These are phyloP conservation scores for Vaccinium darrowii DNA, from an alignment of 148 eudicot species.

Conservation along the genomic window DNA sequence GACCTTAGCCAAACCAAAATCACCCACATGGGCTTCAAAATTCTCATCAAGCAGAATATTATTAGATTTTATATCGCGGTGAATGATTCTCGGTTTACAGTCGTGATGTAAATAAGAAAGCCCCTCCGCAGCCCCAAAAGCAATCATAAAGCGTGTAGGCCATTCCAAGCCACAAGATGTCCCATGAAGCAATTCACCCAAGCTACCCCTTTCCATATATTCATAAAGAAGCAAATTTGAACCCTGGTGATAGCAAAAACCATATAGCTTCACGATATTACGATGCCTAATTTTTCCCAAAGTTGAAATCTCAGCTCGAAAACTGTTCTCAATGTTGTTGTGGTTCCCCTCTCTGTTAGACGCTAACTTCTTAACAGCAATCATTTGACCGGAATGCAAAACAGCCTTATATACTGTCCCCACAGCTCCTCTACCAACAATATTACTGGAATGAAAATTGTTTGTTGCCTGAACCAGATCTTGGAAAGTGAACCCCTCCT, in stretches of 20 bases:
- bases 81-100: slow-evolving; percentile 93
- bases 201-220: slow-evolving; percentile 89
- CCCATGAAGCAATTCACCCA: slow-evolving; percentile 89
- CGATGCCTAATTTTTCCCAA: slow-evolving; percentile 94
- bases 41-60: slow-evolving; percentile 86
- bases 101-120: slow-evolving; percentile 94
- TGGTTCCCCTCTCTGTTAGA: slow-evolving; percentile 92
- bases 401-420: slow-evolving; percentile 93
- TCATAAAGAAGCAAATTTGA: slow-evolving; percentile 87
- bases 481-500: slow-evolving; percentile 86
- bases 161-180: slow-evolving; percentile 61
- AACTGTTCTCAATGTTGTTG: slow-evolving; percentile 74
- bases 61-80: slow-evolving; percentile 91
- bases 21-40: slow-evolving; percentile 98
- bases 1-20: slow-evolving; percentile 97
- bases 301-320: slow-evolving; percentile 87
- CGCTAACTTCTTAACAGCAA: slow-evolving; percentile 82
- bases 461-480: slow-evolving; percentile 82
- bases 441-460: slow-evolving; percentile 64
- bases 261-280: slow-evolving; percentile 86
- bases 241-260: slow-evolving; percentile 90
- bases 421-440: slow-evolving; percentile 85
- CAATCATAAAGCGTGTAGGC: slow-evolving; percentile 74
- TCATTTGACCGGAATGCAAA: slow-evolving; percentile 55
- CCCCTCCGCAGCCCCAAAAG: slow-evolving; percentile 95